Base-by-base conservation (phyloP, 768 basidiomycete genomes). In the Amanita muscaria region DNA sequence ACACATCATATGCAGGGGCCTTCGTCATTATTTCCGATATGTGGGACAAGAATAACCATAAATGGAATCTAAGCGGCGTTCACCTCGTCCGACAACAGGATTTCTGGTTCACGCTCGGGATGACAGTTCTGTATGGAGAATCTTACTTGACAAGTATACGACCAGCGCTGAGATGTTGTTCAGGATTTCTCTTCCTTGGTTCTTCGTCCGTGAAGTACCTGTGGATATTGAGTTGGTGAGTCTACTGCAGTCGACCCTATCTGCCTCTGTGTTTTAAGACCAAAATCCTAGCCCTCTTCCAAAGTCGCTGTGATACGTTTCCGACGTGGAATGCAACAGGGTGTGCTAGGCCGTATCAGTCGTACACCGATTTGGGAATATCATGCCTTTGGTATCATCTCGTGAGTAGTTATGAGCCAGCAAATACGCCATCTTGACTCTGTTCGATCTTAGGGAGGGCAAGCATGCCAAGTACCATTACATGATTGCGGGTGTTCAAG, bases 291-390 rank as follows among this genome's bases (percentile, higher is more conserved):
- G 83, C 85, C 85, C 22, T 88, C 85, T 12, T 69, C 79, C 14
- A 88, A 87, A 58, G 85, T 84, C 5, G 86, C 83, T 5, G 70
- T 88, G 49, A 68, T 88, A 54, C 81, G 83, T 24, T 87, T 88
- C 63, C 69, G 78, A 60, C 77, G 85, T 53, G 85, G 86, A 40
- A 88, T 88, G 83, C 85, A 87, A 57, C 86, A 88, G 58, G 84
- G 85, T 46, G 68, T 88, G 22, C 68, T 88, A 25, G 79, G 79
- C 16, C 76, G 85, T 44, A 73, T 88, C 64, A 81, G 81, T 49
- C 80, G 83, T 27, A 76, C 76, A 15, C 70, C 80, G 24, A 70
- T 87, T 50, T 76, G 78, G 80, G 85, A 88, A 59, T 88, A 87
- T 59, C 86, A 88, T 58, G 82, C 83, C 24, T 88, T 88, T 49